These are phyloP conservation scores for Neotropicomus parvogracilis DNA, from an alignment of 1,284 basidiomycete species.

Conservation along the genomic window DNA sequence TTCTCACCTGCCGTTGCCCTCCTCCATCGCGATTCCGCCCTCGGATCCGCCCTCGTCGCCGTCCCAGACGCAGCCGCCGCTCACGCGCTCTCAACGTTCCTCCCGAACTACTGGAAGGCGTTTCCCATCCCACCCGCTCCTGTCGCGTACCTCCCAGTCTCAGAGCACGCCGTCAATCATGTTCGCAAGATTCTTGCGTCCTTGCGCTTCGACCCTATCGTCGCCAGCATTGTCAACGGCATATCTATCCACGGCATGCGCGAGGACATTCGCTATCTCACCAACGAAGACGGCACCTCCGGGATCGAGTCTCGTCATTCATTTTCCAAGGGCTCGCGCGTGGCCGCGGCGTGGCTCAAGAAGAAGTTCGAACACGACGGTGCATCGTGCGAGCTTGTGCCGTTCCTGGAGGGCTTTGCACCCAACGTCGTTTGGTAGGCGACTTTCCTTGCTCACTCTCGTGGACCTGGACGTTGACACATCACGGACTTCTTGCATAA, in stretches of 20 bases:
- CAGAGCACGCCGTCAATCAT: slow-evolving; percentile 44
- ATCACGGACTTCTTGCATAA: neutral
- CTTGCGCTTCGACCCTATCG: slow-evolving; percentile 55
- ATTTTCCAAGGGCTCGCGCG: slow-evolving; percentile 64
- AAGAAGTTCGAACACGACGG: slow-evolving; percentile 67
- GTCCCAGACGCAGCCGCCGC: slow-evolving; percentile 22
- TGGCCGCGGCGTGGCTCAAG: slow-evolving; percentile 77
- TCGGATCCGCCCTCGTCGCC: slow-evolving; percentile 22
- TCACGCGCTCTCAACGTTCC: slow-evolving; percentile 38
- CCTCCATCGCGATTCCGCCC: slow-evolving; percentile 10
- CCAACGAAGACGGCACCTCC: slow-evolving; percentile 70
- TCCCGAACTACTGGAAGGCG: slow-evolving; percentile 63
- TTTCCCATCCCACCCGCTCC: slow-evolving; percentile 49
- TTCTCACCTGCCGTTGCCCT: slow-evolving; percentile 9
- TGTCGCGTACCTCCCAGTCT: slow-evolving; percentile 49
- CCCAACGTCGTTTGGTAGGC: slow-evolving; percentile 81
- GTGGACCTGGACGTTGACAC: neutral
- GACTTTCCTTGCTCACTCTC: neutral
- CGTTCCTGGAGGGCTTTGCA: slow-evolving; percentile 69
- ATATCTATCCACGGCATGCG: slow-evolving; percentile 62
- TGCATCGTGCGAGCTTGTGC: slow-evolving; percentile 62
- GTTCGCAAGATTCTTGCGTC: slow-evolving; percentile 47
- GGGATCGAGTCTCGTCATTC: slow-evolving; percentile 73
- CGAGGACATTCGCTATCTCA: slow-evolving; percentile 73
- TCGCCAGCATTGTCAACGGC: slow-evolving; percentile 61